Percentiles rank a stretch among this genome's conserved stretches.
Conservation (phyloP, 257 asterid genomes). For the Lycium barbarum region DNA sequence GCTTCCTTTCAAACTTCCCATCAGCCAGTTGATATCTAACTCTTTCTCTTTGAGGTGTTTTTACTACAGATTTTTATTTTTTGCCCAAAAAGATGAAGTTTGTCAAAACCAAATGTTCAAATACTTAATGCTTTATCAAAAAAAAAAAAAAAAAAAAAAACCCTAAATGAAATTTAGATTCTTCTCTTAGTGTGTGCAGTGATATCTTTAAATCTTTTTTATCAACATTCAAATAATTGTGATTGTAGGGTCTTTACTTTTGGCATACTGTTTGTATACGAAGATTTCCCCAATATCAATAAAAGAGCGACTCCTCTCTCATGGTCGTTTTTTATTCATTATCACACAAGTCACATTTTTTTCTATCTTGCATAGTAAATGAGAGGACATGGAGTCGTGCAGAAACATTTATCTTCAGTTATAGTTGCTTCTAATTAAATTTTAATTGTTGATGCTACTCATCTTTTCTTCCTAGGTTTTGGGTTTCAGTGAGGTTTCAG, state of each 20-base stretch:
- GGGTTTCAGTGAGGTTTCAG: slow-evolving; percentile 86
- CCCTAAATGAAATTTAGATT: slow-evolving; percentile 1
- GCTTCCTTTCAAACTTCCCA: slow-evolving; percentile 8
- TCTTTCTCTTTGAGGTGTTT: slow-evolving; percentile 1
- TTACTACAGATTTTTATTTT: not conserved
- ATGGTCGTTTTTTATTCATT: slow-evolving; percentile 6
- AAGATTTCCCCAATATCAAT: not conserved
- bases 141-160: not conserved
- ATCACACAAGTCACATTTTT: not conserved
- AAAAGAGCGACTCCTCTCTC: not conserved
- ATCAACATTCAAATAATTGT: not conserved
- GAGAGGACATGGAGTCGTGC: not conserved
- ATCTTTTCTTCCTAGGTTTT: slow-evolving; percentile 69
- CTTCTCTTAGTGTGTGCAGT: slow-evolving; percentile 15
- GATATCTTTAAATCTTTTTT: not conserved
- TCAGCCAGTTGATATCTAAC: not conserved
- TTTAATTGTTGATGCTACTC: slow-evolving; percentile 19
- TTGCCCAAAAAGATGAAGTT: not conserved
- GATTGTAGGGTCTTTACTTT: not conserved
- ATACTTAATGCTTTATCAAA: not conserved
- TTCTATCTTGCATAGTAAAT: not conserved
- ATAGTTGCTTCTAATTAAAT: slow-evolving; percentile 9
- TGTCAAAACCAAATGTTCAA: slow-evolving; percentile 1
- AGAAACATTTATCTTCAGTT: not conserved
- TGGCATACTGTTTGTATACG: not conserved